Conservation (phyloP, 768 basidiomycete genomes). For the Mycena olivaceomarginata region DNA sequence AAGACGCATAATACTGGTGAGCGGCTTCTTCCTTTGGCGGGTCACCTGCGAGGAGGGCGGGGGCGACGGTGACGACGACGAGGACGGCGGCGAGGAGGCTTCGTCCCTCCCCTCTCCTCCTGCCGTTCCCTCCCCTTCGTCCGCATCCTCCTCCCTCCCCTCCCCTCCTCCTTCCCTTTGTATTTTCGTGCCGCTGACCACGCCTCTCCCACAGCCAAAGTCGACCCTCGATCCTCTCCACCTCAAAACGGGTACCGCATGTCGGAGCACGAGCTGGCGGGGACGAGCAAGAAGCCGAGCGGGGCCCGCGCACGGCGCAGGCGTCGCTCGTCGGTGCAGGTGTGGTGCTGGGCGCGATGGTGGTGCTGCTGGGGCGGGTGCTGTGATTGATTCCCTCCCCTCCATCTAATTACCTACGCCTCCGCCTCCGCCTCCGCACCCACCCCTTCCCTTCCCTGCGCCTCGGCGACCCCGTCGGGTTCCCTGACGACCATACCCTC, state of each 20-base stretch:
- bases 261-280: conserved; percentile 24
- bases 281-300: conserved; percentile 21
- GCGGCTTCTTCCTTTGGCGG: no score
- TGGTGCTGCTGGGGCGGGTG: conserved; percentile 6
- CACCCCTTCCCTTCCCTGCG: no score
- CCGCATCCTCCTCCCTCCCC: no score
- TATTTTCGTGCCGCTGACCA: not conserved
- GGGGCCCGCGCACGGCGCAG: not conserved
- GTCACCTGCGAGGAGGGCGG: no score
- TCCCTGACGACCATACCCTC: no score
- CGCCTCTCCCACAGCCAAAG: not conserved
- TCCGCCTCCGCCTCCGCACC: no score
- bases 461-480: no score
- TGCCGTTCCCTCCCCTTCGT: no score
- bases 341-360: not conserved
- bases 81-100: no score
- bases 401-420: no score
- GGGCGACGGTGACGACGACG: no score
- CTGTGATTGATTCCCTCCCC: not conserved
- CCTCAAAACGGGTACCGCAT: conserved; percentile 21
- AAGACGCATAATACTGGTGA: conserved; percentile 19
- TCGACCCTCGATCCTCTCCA: conserved; percentile 9
- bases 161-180: not conserved
- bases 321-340: not conserved
- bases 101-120: no score